These are phyloP conservation scores for Aspergillus haitiensis DNA, from an alignment of 495 filamentous ascomycete species.

Conservation along the genomic window DNA sequence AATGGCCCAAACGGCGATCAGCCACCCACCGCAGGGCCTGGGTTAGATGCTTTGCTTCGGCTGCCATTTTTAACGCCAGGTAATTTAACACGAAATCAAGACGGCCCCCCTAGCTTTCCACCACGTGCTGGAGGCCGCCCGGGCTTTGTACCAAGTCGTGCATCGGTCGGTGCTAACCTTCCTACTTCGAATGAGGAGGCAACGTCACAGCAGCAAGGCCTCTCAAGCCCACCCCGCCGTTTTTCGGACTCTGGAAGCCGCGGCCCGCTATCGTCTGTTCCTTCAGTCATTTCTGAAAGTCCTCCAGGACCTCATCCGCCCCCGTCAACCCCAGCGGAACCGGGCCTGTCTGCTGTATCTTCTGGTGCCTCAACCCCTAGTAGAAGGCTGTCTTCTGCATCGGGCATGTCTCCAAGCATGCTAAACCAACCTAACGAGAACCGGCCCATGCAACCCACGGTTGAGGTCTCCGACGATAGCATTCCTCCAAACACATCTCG, in stretches of 20 bases:
- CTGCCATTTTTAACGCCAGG: slow-evolving; percentile 62
- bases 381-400: slow-evolving; percentile 54
- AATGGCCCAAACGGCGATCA: slow-evolving; percentile 46
- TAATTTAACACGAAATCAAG: slow-evolving; percentile 46
- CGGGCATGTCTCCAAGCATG: slow-evolving; percentile 40
- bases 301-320: slow-evolving; percentile 65
- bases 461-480: slow-evolving; percentile 31
- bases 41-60: slow-evolving; percentile 49
- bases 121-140: slow-evolving; percentile 47
- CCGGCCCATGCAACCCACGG: slow-evolving; percentile 35
- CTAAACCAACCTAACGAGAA: slow-evolving; percentile 40
- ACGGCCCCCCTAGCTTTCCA: slow-evolving; percentile 31
- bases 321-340: slow-evolving; percentile 68
- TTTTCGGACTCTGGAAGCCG: slow-evolving; percentile 41
- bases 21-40: slow-evolving; percentile 41
- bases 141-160: slow-evolving; percentile 52
- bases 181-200: slow-evolving; percentile 47
- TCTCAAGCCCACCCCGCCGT: slow-evolving; percentile 32
- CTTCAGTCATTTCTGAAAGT: slow-evolving; percentile 53
- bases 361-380: slow-evolving; percentile 58
- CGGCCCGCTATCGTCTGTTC: slow-evolving; percentile 32
- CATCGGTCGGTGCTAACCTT: slow-evolving; percentile 42
- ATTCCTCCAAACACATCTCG: slow-evolving; percentile 37
- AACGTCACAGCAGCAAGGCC: slow-evolving; percentile 41
- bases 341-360: slow-evolving; percentile 56